Evolutionary conservation across 306 rosid species (phyloP), one percentile per base, ranked within the genome.

Genomic region (Lathyrus sativus): DNA sequence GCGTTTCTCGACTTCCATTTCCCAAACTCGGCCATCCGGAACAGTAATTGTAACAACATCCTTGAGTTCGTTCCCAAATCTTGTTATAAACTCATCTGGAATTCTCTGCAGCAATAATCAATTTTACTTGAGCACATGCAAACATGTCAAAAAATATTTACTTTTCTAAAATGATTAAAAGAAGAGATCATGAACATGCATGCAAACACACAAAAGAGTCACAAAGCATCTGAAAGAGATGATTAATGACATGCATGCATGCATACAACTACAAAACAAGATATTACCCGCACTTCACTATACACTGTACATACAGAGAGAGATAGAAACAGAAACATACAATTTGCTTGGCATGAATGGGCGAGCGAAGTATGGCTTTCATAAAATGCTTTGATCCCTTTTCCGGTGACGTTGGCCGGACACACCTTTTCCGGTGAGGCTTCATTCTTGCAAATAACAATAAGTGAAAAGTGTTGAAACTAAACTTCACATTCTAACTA

Each of bases 71-170:
- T 24, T 39, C 31, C 70, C 71, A 67, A 67, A 72, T 66, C 74
- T 59, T 24, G 43, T 61, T 15, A 78, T 39, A 53, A 78, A 78
- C 22, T 61, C 75, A 14, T 73, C n/a, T 3, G 82, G 82, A 35
- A 78, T 78, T 61, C 67, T 53, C 59, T 33, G 1, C 38, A 26
- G 3, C 3, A 26, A 26, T 26, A 26, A 26, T 1, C 26, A 24
- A 24, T 24, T 24, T 19, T 24, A 24, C 26, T 24, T 24, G 26
- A 24, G 26, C 26, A 24, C 26, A 24, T 24, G 26, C 26, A 24
- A 24, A 24, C 26, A 24, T 24, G 26, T 24, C 26, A 24, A 24
- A 24, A 24, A n/a, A n/a, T n/a, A n/a, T n/a, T n/a, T n/a, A n/a
- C n/a, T n/a, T n/a, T n/a, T n/a, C n/a, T n/a, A n/a, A n/a, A n/a